Conservation (phyloP, 1,284 basidiomycete genomes). For the Mycosarcoma mackinlayi region DNA sequence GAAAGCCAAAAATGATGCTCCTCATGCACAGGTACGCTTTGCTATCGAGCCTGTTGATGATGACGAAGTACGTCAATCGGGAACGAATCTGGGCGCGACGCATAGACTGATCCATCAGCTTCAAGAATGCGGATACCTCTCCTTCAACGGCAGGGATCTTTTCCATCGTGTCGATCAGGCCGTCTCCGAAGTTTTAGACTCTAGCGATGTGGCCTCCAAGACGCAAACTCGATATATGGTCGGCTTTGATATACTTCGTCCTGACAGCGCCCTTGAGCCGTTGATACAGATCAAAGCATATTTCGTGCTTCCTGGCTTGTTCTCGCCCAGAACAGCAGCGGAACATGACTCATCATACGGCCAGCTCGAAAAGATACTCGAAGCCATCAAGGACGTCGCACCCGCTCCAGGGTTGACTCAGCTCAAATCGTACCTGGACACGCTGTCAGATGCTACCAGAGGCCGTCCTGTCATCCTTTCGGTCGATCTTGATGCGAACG, state of each 20-base stretch:
- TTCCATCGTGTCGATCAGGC: background rate
- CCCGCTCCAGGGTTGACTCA: background rate
- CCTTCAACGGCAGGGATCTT: background rate
- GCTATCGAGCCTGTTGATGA: background rate
- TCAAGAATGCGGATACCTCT: background rate
- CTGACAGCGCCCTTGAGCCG: background rate
- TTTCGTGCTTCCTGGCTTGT: background rate
- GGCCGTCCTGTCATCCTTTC: background rate
- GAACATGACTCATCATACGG: background rate
- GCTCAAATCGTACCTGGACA: background rate
- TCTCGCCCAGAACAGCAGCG: background rate
- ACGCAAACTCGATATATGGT: background rate
- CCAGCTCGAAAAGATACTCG: background rate
- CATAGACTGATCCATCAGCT: background rate
- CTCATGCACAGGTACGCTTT: background rate
- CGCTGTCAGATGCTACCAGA: background rate
- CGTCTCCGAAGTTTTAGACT: background rate
- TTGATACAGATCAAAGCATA: background rate
- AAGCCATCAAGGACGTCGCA: background rate
- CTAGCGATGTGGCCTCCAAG: background rate
- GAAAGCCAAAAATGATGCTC: background rate
- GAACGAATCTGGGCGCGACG: background rate
- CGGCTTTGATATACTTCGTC: background rate
- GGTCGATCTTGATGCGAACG: background rate
- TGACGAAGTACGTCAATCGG: background rate